Evolutionary conservation across 2,329 filamentous ascomycete genomes (phyloP), one percentile per base, ranked within the genome.

Genomic region (Penicillium sp.): DNA sequence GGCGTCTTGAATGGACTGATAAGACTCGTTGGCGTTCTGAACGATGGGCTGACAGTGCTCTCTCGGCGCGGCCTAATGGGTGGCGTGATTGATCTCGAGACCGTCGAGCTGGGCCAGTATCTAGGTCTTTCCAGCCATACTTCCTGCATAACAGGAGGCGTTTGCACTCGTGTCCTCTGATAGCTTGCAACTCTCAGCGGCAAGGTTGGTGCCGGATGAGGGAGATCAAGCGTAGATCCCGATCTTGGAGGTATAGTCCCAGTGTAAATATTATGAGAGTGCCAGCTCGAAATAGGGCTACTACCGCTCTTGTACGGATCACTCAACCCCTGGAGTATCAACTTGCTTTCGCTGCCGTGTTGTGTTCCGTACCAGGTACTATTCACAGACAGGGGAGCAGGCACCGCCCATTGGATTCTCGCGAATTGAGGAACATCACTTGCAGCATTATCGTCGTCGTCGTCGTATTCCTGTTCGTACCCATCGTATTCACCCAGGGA

Each of bases 321-420:
- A 20, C 50, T 52, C 50, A 52, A 35, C 3, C 50, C 50, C 23
- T 52, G 50, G 14, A 52, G 7, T 35, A 52, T 52, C 28, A 52
- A 46, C 23, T 16, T 52, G 28, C 50, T 52, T 7, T 46, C 40
- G 33, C 23, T 46, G 14, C 40, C 42, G 20, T 46, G 24, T 9
- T 16, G 50, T 6, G 47, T 52, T 6, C 7, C 23, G 6, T 52
- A 51, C 48, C 21, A 21, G 33, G 5, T 35, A 30, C n/a, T 23
- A 42, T 40, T 40, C 7, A 52, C 49, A 3, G 21, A 46, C 12
- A 51, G 47, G n/a, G 35, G 21, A 14, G 21, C 30, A 8, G 24
- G 33, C n/a, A 43, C 12, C 23, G 45, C 23, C 16, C 49, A 20
- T 18, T 18, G n/a, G 3, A 23, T 12, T 43, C 40, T 21, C 11